Percentiles rank a stretch among this genome's conserved stretches.
Conservation (phyloP, 2,329 filamentous ascomycete species). For the Claviceps africana region DNA sequence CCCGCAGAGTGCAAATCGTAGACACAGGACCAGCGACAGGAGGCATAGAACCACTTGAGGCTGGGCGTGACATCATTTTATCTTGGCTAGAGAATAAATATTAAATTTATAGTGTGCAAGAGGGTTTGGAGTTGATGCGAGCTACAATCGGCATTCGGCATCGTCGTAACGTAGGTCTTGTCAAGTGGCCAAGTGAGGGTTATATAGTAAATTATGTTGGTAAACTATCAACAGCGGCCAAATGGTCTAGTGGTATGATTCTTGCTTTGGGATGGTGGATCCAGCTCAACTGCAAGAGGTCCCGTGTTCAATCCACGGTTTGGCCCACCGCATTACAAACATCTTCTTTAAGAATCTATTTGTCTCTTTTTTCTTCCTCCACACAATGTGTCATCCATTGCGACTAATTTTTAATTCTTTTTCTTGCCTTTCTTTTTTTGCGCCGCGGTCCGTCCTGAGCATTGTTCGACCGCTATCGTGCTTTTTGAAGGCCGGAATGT, state of each 20-base stretch:
- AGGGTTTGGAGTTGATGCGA: background rate
- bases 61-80: conserved; percentile 14
- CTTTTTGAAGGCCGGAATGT: no score
- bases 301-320: conserved; percentile 21
- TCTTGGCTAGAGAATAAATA: conserved; percentile 16
- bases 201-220: background rate
- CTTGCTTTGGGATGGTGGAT: conserved; percentile 16
- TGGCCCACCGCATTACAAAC: conserved; percentile 9
- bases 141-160: background rate
- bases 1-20: conserved; percentile 23
- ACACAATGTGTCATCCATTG: background rate
- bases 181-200: no score
- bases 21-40: conserved; percentile 21
- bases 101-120: background rate
- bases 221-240: conserved; percentile 3
- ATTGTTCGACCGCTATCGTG: no score
- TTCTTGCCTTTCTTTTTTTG: background rate
- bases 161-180: no score
- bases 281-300: conserved; percentile 16
- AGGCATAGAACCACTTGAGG: conserved; percentile 13
- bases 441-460: no score
- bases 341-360: no score
- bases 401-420: background rate
- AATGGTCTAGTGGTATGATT: conserved; percentile 23
- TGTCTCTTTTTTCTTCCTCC: background rate